Conservation (phyloP, 2,329 filamentous ascomycete species). For the Scedosporium minutisporum region DNA sequence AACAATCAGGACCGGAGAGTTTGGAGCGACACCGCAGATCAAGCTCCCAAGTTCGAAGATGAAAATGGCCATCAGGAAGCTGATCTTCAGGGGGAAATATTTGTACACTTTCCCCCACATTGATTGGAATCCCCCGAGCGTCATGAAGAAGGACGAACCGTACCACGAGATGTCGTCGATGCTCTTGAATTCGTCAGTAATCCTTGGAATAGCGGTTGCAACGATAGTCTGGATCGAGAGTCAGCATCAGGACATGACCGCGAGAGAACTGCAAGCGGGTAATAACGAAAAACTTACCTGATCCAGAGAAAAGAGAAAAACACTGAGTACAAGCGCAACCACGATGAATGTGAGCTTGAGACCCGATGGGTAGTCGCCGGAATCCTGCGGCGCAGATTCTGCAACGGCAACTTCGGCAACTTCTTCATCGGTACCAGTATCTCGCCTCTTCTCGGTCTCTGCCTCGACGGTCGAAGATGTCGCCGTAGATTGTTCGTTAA, state of each 20-base stretch:
- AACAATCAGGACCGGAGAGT: constrained; percentile 37
- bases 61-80: constrained; percentile 36
- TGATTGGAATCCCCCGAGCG: constrained; percentile 33
- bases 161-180: constrained; percentile 51
- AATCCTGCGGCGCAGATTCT: too few species aligned
- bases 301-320: constrained; percentile 31
- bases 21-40: constrained; percentile 36
- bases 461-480: too few species aligned
- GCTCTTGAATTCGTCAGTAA: constrained; percentile 42
- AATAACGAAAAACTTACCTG: not conserved
- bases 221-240: constrained; percentile 36
- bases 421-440: too few species aligned
- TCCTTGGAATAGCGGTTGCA: constrained; percentile 47
- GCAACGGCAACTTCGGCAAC: too few species aligned
- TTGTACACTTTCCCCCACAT: constrained; percentile 38
- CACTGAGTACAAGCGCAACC: constrained; percentile 26
- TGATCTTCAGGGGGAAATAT: constrained; percentile 41
- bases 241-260: too few species aligned
- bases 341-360: constrained; percentile 21
- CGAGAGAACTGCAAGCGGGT: too few species aligned
- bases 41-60: constrained; percentile 46
- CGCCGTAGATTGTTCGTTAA: too few species aligned
- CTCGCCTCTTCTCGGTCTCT: too few species aligned
- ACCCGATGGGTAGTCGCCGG: not conserved
- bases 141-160: constrained; percentile 44